Evolutionary conservation across 2,329 filamentous ascomycete genomes (phyloP).

Genomic region (Arachnomyces sp.): DNA sequence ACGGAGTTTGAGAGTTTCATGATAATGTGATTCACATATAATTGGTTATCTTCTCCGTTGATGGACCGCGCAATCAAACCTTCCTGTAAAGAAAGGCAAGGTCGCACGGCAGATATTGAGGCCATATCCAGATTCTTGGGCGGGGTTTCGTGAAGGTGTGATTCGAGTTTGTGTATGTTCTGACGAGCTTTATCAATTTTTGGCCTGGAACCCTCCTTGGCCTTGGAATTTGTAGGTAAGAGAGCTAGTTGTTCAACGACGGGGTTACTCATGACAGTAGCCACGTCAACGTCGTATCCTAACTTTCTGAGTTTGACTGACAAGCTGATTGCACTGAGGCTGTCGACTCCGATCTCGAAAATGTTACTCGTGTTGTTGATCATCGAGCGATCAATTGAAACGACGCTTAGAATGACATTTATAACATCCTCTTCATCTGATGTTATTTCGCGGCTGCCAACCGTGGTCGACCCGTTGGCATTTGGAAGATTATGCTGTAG

Average conservation of each 20-base stretch:
- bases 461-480: neutral
- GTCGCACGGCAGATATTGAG: constrained; percentile 16
- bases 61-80: constrained; percentile 33
- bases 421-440: constrained; percentile 20
- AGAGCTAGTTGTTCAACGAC: constrained; percentile 27
- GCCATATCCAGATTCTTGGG: constrained; percentile 10
- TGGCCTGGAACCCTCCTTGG: neutral
- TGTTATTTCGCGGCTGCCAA: constrained; percentile 13
- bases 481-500: constrained; percentile 13
- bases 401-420: constrained; percentile 16
- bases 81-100: constrained; percentile 36
- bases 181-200: constrained; percentile 5
- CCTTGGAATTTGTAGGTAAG: constrained; percentile 13
- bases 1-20: constrained; percentile 25
- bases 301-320: constrained; percentile 26
- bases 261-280: constrained; percentile 28
- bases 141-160: constrained; percentile 12
- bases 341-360: constrained; percentile 33
- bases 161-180: constrained; percentile 14
- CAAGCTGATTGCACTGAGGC: constrained; percentile 30
- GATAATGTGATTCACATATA: constrained; percentile 33
- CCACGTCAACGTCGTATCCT: constrained; percentile 27
- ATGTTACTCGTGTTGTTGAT: constrained; percentile 23
- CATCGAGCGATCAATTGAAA: constrained; percentile 12
- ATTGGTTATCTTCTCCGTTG: constrained; percentile 22